phyloP scores from a whole-genome alignment of 192 early-diverging fungal species.

The Coemansia sp. region DNA sequence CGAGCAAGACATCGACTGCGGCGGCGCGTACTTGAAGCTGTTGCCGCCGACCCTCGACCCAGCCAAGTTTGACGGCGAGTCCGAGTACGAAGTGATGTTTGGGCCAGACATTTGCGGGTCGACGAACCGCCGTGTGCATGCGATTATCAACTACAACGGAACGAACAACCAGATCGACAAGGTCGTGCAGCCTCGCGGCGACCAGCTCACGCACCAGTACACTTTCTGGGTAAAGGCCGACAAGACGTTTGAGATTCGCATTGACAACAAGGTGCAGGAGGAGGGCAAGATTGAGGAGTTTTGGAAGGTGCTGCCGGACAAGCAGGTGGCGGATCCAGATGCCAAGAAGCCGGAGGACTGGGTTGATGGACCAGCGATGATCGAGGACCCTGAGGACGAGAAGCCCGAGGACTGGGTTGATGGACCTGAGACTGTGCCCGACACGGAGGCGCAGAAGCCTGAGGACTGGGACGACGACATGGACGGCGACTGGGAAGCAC shows the following conservation, averaged over 20 bases:
- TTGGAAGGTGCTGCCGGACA: slow-evolving; percentile 76
- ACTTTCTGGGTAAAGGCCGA: slow-evolving; percentile 80
- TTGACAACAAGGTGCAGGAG: slow-evolving; percentile 77
- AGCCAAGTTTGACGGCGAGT: slow-evolving; percentile 79
- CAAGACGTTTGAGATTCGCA: slow-evolving; percentile 72
- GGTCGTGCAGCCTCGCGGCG: slow-evolving; percentile 66
- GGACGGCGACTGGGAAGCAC: slow-evolving; percentile 96
- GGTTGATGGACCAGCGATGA: slow-evolving; percentile 69
- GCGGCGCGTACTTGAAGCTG: slow-evolving; percentile 90
- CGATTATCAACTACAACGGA: slow-evolving; percentile 93
- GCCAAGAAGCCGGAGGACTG: slow-evolving; percentile 90
- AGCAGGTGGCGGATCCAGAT: slow-evolving; percentile 77
- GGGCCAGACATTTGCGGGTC: slow-evolving; percentile 93
- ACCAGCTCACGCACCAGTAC: slow-evolving; percentile 85
- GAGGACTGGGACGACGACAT: slow-evolving; percentile 94
- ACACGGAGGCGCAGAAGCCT: slow-evolving; percentile 80
- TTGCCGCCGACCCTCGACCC: slow-evolving; percentile 80
- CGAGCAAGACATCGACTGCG: slow-evolving; percentile 88
- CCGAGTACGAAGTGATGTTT: slow-evolving; percentile 79
- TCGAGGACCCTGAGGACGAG: slow-evolving; percentile 69
- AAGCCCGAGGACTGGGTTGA: slow-evolving; percentile 77
- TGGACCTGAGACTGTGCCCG: slow-evolving; percentile 75
- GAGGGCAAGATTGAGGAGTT: slow-evolving; percentile 78
- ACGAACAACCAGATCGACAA: slow-evolving; percentile 82
- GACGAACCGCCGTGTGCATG: slow-evolving; percentile 85